Evolutionary conservation across 768 basidiomycete genomes (phyloP).

Genomic region (Termitomyces sp.): DNA sequence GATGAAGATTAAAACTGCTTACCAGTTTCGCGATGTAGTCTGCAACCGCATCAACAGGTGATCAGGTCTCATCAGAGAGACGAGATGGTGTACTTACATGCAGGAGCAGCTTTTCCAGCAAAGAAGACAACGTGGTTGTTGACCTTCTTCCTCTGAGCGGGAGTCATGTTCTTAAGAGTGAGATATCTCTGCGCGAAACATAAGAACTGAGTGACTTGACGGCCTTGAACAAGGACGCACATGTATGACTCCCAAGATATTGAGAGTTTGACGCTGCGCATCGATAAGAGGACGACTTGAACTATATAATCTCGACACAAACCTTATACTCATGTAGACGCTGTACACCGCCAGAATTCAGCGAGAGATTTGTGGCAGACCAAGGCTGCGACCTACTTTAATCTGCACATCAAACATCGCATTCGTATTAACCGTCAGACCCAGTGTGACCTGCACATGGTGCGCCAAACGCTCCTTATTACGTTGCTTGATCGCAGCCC

Average conservation of each 20-base stretch:
- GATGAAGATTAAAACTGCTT: neutral
- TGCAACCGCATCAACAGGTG: conserved; percentile 18
- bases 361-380: neutral
- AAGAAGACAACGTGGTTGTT: conserved; percentile 92
- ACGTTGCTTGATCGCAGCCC: conserved; percentile 79
- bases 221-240: conserved; percentile 30
- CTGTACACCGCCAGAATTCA: conserved; percentile 25
- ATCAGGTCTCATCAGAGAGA: neutral
- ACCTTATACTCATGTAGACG: conserved; percentile 92
- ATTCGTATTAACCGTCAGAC: conserved; percentile 63
- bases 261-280: conserved; percentile 81
- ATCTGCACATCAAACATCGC: conserved; percentile 93
- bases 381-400: conserved; percentile 38
- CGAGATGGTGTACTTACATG: conserved; percentile 43
- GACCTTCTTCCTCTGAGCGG: conserved; percentile 76
- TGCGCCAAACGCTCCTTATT: conserved; percentile 89
- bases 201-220: neutral
- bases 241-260: conserved; percentile 87
- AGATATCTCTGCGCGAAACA: conserved; percentile 61
- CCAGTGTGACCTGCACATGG: conserved; percentile 65
- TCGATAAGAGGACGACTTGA: neutral
- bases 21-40: conserved; percentile 92
- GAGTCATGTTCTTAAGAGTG: conserved; percentile 69
- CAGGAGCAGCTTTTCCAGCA: conserved; percentile 95
- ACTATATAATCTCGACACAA: neutral